Percentiles rank a stretch among this genome's conserved stretches.
phyloP scores from a whole-genome alignment of 2,329 filamentous ascomycete species.

The Zymoseptoria brevis region DNA sequence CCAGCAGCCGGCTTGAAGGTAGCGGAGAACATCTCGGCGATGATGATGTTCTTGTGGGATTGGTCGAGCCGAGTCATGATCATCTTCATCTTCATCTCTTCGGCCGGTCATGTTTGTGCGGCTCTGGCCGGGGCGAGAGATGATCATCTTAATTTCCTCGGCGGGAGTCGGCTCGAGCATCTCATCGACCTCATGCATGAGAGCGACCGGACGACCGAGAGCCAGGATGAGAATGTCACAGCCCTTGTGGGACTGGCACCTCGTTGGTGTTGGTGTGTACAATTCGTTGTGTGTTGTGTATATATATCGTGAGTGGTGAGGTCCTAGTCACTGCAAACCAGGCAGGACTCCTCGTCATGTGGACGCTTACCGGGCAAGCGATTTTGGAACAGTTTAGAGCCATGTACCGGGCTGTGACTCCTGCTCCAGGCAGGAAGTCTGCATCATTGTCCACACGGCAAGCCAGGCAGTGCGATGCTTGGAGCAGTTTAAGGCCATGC shows the following conservation, averaged over 20 bases:
- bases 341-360: not conserved
- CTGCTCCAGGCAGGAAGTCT: not conserved
- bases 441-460: not conserved
- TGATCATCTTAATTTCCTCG: not conserved
- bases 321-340: not conserved
- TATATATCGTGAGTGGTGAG: not conserved
- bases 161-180: no score
- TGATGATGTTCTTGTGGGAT: not conserved
- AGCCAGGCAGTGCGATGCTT: not conserved
- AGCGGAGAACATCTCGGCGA: no score
- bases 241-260: not conserved
- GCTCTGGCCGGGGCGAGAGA: not conserved
- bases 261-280: not conserved
- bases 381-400: not conserved
- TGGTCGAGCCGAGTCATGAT: not conserved
- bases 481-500: not conserved
- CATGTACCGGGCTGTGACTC: not conserved
- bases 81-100: not conserved
- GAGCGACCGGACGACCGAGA: not conserved
- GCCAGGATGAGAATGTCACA: not conserved
- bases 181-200: no score
- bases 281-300: not conserved
- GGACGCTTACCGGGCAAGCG: not conserved
- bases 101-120: not conserved
- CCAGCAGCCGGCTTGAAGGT: no score